Evolutionary conservation across 192 early-diverging fungal genomes (phyloP).

Genomic region (Coemansia sp.): DNA sequence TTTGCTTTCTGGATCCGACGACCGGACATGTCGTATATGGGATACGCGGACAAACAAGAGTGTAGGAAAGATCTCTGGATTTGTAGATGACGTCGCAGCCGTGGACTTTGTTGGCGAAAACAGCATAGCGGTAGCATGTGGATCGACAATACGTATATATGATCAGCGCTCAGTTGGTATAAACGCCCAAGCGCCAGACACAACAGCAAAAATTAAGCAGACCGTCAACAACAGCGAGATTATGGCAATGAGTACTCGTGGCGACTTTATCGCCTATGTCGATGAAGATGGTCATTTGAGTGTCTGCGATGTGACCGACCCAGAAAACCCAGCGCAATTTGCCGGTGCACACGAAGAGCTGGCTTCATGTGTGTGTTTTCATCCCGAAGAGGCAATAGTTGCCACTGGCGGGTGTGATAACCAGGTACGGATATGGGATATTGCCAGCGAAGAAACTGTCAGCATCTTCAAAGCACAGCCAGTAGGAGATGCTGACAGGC

Average conservation of each 20-base stretch:
- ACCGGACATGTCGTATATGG: constrained; percentile 39
- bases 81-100: constrained; percentile 14
- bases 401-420: constrained; percentile 44
- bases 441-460: constrained; percentile 22
- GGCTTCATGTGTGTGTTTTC: constrained; percentile 38
- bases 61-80: constrained; percentile 17
- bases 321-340: constrained; percentile 8
- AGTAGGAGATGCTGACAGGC: background rate
- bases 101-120: constrained; percentile 21
- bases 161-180: constrained; percentile 22
- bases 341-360: constrained; percentile 22
- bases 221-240: constrained; percentile 15
- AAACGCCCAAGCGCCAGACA: background rate
- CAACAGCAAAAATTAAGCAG: background rate
- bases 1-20: constrained; percentile 45
- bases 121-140: constrained; percentile 22
- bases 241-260: constrained; percentile 33
- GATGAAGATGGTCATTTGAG: constrained; percentile 32
- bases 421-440: constrained; percentile 39
- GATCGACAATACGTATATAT: constrained; percentile 15
- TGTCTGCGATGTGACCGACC: constrained; percentile 31
- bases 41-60: constrained; percentile 21
- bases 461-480: background rate
- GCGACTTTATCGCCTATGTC: constrained; percentile 49
- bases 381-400: constrained; percentile 22